phyloP scores from a whole-genome alignment of 257 asterid species.

The Lavandula angustifolia region DNA sequence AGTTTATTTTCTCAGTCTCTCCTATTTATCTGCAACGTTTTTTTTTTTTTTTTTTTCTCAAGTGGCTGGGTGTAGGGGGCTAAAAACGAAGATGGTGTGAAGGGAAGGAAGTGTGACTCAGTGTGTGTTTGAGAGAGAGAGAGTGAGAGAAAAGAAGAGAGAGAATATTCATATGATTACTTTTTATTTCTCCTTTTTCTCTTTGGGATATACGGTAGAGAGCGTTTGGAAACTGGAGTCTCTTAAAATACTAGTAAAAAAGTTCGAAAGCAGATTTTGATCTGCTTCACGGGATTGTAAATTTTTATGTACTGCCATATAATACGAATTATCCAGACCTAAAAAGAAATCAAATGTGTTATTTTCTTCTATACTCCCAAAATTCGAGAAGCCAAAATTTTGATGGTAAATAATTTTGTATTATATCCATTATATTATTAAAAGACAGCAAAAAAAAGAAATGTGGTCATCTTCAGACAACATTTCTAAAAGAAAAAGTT shows the following conservation, averaged over 20 bases:
- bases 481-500: constrained; percentile 32
- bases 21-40: too few relatives aligned
- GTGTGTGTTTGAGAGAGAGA: neutral
- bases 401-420: neutral
- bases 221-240: too few relatives aligned
- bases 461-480: constrained; percentile 22
- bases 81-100: neutral
- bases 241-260: too few relatives aligned
- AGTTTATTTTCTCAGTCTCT: neutral
- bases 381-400: too few relatives aligned
- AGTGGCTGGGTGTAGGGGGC: constrained; percentile 19
- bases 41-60: too few relatives aligned
- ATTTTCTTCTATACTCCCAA: too few relatives aligned
- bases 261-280: too few relatives aligned
- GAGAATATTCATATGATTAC: neutral
- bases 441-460: neutral
- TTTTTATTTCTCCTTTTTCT: too few relatives aligned
- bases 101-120: neutral
- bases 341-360: too few relatives aligned
- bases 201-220: too few relatives aligned
- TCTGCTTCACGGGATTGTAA: too few relatives aligned
- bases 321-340: neutral
- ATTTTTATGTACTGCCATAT: too few relatives aligned
- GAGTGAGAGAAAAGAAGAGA: neutral
- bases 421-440: neutral